Percentiles rank a stretch among this genome's conserved stretches.
These are phyloP conservation scores for Periconia sp. DNA, from an alignment of 2,329 filamentous ascomycete genomes.

Conservation along the genomic window DNA sequence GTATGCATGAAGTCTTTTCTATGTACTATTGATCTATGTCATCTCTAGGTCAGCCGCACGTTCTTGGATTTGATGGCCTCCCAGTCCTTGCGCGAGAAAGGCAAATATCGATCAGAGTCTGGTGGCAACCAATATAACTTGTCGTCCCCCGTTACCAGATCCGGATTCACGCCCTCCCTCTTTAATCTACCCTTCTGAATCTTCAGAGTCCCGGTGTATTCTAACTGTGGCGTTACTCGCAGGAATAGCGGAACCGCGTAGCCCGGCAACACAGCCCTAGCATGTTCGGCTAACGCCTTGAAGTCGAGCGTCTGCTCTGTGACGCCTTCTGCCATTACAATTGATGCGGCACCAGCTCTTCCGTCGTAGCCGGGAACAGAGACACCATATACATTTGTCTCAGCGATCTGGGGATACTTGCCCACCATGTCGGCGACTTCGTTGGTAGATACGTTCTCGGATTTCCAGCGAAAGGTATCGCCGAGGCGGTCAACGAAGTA, in stretches of 20 bases:
- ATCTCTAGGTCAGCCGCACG: slow-evolving; percentile 31
- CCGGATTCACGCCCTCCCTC: slow-evolving; percentile 51
- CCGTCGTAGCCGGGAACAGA: slow-evolving; percentile 53
- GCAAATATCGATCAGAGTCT: slow-evolving; percentile 41
- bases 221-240: slow-evolving; percentile 46
- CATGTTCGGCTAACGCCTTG: slow-evolving; percentile 47
- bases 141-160: slow-evolving; percentile 46
- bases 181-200: slow-evolving; percentile 52
- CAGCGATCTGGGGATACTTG: slow-evolving; percentile 48
- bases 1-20: too few species aligned
- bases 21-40: too few species aligned
- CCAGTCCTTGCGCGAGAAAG: slow-evolving; percentile 47
- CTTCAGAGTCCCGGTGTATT: slow-evolving; percentile 56
- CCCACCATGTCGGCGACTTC: slow-evolving; percentile 53
- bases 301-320: slow-evolving; percentile 41
- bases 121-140: slow-evolving; percentile 51
- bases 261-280: slow-evolving; percentile 45
- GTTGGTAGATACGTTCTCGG: slow-evolving; percentile 55
- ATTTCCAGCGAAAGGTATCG: slow-evolving; percentile 50
- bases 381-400: slow-evolving; percentile 54
- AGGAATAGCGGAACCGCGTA: slow-evolving; percentile 56
- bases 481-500: slow-evolving; percentile 48
- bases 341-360: slow-evolving; percentile 50
- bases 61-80: slow-evolving; percentile 38
- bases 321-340: slow-evolving; percentile 45